Percentiles rank a stretch among this genome's conserved stretches.
Evolutionary conservation across 1,139 yeast species (phyloP).

Genomic region (Meyerozyma elateridarum): DNA sequence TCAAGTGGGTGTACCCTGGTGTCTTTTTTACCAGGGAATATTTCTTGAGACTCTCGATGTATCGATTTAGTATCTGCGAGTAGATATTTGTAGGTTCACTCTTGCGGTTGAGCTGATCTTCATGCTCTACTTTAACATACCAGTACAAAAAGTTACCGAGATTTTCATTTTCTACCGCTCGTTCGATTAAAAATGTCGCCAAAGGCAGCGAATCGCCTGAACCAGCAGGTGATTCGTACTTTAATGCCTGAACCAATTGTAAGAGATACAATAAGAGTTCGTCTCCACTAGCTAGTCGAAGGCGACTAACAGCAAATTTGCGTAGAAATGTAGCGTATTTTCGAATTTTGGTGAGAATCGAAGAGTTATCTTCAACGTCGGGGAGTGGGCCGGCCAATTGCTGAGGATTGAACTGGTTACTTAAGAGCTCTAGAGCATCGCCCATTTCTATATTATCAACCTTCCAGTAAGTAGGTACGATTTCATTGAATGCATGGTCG

Average conservation of each 20-base stretch:
- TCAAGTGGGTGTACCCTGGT: slow-evolving; percentile 36
- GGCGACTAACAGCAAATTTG: slow-evolving; percentile 81
- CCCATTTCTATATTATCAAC: slow-evolving; percentile 80
- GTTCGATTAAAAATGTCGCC: slow-evolving; percentile 71
- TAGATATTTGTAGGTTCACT: slow-evolving; percentile 23
- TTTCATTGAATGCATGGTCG: slow-evolving; percentile 64
- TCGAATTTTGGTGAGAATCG: slow-evolving; percentile 23
- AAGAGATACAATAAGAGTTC: slow-evolving; percentile 78
- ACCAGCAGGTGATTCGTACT: slow-evolving; percentile 50
- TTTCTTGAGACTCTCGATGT: slow-evolving; percentile 34
- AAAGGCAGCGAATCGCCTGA: slow-evolving; percentile 46
- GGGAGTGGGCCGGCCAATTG: slow-evolving; percentile 22
- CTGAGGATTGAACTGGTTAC: slow-evolving; percentile 58
- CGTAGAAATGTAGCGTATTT: slow-evolving; percentile 46
- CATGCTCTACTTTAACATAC: slow-evolving; percentile 85
- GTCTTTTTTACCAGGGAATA: slow-evolving; percentile 26
- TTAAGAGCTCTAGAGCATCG: slow-evolving; percentile 84
- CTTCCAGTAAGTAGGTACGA: slow-evolving; percentile 41
- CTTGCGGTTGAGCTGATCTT: slow-evolving; percentile 46
- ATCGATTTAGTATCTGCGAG: slow-evolving; percentile 33
- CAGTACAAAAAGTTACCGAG: slow-evolving; percentile 86
- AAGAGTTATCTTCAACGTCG: slow-evolving; percentile 6
- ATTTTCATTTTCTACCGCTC: slow-evolving; percentile 61
- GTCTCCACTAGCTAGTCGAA: slow-evolving; percentile 71
- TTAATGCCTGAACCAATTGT: slow-evolving; percentile 89